A percentile compares a stretch with the other conserved stretches of the same genome.
Conservation (phyloP, 495 filamentous ascomycete species). For the Aspergillus saccharolyticus region DNA sequence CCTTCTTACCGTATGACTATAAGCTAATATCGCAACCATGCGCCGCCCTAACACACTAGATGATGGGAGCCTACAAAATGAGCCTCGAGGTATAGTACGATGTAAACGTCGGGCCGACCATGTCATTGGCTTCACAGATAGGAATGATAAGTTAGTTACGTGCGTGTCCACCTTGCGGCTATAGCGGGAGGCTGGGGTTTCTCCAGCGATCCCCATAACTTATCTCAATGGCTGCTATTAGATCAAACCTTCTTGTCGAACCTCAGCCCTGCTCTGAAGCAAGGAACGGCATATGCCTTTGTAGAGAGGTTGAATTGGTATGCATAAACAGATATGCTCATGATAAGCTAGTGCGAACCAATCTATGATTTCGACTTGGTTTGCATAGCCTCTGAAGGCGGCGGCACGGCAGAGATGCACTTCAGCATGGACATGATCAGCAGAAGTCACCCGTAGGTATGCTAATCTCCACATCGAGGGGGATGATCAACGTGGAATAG, state of each 20-base stretch:
- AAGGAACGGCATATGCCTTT: constrained; percentile 4
- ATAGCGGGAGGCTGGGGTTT: constrained; percentile 17
- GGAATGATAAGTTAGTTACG: too few species aligned
- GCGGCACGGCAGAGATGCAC: not conserved
- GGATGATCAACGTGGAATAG: constrained; percentile 2
- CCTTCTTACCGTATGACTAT: too few species aligned
- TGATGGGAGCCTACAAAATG: not conserved
- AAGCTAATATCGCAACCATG: not conserved
- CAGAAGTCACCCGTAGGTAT: not conserved
- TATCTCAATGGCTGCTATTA: not conserved
- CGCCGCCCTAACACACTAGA: not conserved
- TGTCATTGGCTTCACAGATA: not conserved
- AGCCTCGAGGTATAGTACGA: not conserved
- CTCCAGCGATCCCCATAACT: too few species aligned
- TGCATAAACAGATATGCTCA: not conserved
- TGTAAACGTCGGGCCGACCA: not conserved
- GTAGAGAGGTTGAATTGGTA: not conserved
- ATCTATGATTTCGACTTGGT: not conserved
- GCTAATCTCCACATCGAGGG: not conserved
- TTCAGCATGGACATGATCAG: not conserved
- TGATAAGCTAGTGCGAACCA: not conserved
- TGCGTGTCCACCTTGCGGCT: constrained; percentile 23
- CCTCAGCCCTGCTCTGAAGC: constrained; percentile 10
- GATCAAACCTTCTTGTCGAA: not conserved
- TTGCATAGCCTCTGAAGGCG: not conserved